Evolutionary conservation across 78 protist genomes (phyloP).

Genomic region (Diacronema lutheri): DNA sequence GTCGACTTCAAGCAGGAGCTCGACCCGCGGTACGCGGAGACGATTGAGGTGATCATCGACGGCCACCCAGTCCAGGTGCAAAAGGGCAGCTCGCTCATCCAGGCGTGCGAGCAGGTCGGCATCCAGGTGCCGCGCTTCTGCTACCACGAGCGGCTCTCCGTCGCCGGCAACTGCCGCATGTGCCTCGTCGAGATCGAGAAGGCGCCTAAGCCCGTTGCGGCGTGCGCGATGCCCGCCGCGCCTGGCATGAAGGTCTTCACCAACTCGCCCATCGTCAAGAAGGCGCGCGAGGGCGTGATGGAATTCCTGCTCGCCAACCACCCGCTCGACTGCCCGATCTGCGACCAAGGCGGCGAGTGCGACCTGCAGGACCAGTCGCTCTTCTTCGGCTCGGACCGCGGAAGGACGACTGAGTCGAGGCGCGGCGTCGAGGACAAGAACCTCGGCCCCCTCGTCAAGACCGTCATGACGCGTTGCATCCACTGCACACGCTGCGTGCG

Average conservation of each 20-base stretch:
- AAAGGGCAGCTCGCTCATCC: constrained; percentile 43
- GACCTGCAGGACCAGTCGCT: constrained; percentile 69
- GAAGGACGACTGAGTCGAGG: constrained; percentile 50
- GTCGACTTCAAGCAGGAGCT: too few relatives aligned
- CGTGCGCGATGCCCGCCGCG: constrained; percentile 76
- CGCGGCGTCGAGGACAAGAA: constrained; percentile 81
- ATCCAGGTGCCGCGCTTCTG: constrained; percentile 81
- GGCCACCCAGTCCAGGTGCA: constrained; percentile 16
- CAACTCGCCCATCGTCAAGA: constrained; percentile 57
- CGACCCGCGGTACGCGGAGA: neutral
- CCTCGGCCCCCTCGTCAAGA: constrained; percentile 75
- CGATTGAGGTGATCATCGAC: constrained; percentile 29
- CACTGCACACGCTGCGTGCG: constrained; percentile 85
- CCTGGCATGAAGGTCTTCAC: constrained; percentile 72
- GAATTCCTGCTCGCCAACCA: constrained; percentile 79
- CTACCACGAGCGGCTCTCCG: constrained; percentile 77
- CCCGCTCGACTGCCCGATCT: constrained; percentile 79
- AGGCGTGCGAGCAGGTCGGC: constrained; percentile 63
- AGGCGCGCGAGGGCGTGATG: constrained; percentile 82
- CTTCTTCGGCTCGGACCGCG: constrained; percentile 58
- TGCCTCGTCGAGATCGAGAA: constrained; percentile 80
- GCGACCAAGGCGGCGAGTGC: constrained; percentile 85
- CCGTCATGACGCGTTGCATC: constrained; percentile 79
- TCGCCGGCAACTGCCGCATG: constrained; percentile 91
- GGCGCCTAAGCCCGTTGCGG: constrained; percentile 74